Conservation (phyloP, 805 yeast genomes). For the Diddensiella transvaalensis region DNA sequence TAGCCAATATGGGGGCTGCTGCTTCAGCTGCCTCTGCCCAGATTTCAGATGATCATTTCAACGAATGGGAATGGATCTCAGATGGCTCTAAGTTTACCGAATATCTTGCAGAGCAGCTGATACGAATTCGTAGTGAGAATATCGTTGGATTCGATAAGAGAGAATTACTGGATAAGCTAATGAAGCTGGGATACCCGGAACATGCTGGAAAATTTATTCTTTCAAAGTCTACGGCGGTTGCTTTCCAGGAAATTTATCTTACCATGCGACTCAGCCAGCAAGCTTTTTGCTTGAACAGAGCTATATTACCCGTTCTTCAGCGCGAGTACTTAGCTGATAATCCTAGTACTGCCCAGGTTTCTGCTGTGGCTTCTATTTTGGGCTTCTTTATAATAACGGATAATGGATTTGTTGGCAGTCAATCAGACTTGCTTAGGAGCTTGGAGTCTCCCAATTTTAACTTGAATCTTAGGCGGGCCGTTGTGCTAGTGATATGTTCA, state of each 20-base stretch:
- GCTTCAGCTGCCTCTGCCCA: background rate
- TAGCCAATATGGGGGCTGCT: constrained; percentile 1
- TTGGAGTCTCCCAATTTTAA: constrained; percentile 4
- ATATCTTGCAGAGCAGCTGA: constrained; percentile 25
- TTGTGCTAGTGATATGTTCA: constrained; percentile 15
- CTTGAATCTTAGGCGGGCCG: constrained; percentile 19
- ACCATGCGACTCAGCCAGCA: constrained; percentile 18
- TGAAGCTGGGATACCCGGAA: constrained; percentile 27
- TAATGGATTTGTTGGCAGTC: background rate
- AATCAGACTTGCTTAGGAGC: constrained; percentile 6
- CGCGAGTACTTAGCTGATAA: background rate
- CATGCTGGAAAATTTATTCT: constrained; percentile 15
- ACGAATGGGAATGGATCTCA: constrained; percentile 20
- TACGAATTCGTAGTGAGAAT: background rate
- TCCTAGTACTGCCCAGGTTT: background rate
- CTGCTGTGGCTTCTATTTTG: constrained; percentile 20
- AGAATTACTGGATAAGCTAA: constrained; percentile 20
- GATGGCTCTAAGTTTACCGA: constrained; percentile 17
- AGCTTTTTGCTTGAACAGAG: constrained; percentile 6
- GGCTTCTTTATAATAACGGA: constrained; percentile 9
- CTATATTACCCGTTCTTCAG: constrained; percentile 13
- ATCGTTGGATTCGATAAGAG: constrained; percentile 2
- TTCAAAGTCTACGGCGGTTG: constrained; percentile 1
- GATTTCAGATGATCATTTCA: background rate
- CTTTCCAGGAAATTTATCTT: background rate